Conservation (phyloP, 306 rosid genomes). For the Quercus alba region DNA sequence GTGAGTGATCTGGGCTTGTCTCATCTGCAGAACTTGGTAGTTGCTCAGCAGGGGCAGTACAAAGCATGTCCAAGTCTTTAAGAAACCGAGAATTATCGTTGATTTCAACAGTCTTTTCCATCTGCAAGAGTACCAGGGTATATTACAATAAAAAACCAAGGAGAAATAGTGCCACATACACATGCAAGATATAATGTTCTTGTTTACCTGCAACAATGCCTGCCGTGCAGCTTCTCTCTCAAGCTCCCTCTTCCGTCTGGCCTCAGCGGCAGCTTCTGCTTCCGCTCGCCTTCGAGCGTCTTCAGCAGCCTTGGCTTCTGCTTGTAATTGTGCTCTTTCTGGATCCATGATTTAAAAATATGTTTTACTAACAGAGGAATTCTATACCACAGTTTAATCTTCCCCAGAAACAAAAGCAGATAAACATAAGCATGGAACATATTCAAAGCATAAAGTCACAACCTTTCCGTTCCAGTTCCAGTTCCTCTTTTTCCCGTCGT, state of each 20-base stretch:
- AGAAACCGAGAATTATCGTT: constrained; percentile 74
- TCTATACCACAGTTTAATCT: background rate
- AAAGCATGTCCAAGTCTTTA: constrained; percentile 78
- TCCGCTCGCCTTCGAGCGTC: constrained; percentile 68
- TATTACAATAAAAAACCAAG: constrained; percentile 28
- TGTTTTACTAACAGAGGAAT: constrained; percentile 3
- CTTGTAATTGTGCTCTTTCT: constrained; percentile 82
- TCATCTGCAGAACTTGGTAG: constrained; percentile 62
- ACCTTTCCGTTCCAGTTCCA: constrained; percentile 78
- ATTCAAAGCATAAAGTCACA: constrained; percentile 5
- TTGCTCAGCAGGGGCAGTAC: constrained; percentile 53
- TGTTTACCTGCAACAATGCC: constrained; percentile 68
- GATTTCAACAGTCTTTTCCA: constrained; percentile 84
- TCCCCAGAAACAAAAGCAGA: background rate
- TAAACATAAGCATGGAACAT: background rate
- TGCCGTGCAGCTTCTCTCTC: constrained; percentile 90
- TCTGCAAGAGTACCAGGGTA: constrained; percentile 44
- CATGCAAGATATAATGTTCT: constrained; percentile 7
- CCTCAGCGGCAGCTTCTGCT: constrained; percentile 81
- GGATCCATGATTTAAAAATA: constrained; percentile 2
- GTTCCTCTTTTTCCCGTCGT: constrained; percentile 64
- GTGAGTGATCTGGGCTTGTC: constrained; percentile 68
- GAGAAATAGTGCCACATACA: background rate
- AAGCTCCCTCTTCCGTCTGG: constrained; percentile 72
- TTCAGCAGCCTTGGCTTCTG: constrained; percentile 89